Evolutionary conservation across 257 asterid genomes (phyloP).

Genomic region (Galeopsis tetrahit): DNA sequence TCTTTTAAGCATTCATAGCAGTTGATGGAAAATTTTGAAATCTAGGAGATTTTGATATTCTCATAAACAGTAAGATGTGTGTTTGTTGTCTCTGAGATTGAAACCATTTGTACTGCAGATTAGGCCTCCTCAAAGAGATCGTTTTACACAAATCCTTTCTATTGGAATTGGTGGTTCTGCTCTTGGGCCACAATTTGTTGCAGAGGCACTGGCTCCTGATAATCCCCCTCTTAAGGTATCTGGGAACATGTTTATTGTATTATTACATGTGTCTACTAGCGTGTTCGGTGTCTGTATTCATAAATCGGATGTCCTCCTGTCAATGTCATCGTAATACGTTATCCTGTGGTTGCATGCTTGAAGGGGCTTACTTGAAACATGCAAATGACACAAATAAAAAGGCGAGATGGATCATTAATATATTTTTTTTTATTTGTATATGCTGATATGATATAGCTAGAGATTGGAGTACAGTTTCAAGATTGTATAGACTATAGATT

Average conservation of each 20-base stretch:
- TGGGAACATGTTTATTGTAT: slow-evolving; percentile 5
- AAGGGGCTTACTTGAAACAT: slow-evolving; percentile 2
- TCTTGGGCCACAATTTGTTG: slow-evolving; percentile 98
- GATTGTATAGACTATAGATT: too few species aligned
- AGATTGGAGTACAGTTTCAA: too few species aligned
- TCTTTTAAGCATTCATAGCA: neutral
- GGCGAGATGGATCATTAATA: neutral
- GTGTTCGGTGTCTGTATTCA: neutral
- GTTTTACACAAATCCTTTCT: slow-evolving; percentile 89
- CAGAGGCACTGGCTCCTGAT: slow-evolving; percentile 99
- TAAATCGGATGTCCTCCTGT: neutral
- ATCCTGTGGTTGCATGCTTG: neutral
- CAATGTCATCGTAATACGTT: neutral
- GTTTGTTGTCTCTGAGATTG: slow-evolving; percentile 27
- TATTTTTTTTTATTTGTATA: neutral
- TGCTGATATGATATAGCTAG: too few species aligned
- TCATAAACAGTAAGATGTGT: too few species aligned
- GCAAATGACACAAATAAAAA: neutral
- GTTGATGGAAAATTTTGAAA: slow-evolving; percentile 9
- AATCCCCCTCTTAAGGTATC: slow-evolving; percentile 98
- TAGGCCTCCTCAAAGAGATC: slow-evolving; percentile 64
- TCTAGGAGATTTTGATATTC: too few species aligned
- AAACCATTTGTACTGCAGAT: slow-evolving; percentile 56
- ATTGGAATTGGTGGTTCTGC: slow-evolving; percentile 99
- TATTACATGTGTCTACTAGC: neutral